Base-by-base conservation (phyloP, 208 protist species). In the Balamuthia mandrillaris region DNA sequence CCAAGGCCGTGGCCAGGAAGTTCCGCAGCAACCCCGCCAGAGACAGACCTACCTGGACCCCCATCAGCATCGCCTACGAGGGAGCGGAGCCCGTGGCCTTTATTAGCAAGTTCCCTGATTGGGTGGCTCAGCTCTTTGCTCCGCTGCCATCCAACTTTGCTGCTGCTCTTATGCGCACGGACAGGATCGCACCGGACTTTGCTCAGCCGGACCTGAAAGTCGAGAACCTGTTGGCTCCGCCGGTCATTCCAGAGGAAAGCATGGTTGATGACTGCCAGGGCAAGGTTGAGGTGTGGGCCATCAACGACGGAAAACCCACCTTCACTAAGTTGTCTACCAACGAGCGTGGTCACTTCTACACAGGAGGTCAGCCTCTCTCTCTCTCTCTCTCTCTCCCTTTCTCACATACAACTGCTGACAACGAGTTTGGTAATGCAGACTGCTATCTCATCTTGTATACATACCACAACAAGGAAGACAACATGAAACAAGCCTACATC, bases 381-480 rank as follows among this genome's bases (percentile, higher is more conserved):
- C 52, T 7, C 52, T 60, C 7, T 7, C n/a, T n/a, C n/a, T n/a
- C n/a, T n/a, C n/a, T n/a, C n/a, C n/a, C n/a, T n/a, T n/a, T n/a
- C n/a, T n/a, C n/a, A n/a, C n/a, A n/a, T n/a, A n/a, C n/a, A n/a
- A n/a, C n/a, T n/a, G n/a, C n/a, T n/a, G n/a, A 35, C 27, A 75
- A 75, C 39, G 35, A 63, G 7, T 60, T 87, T 29, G 63, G 61
- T 27, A 12, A 41, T 4, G 41, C 31, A 29, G 86, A 88, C 42
- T 74, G 45, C 39, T 88, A 88, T 54, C 39, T 85, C 27, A 54
- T 88, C 27, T 14, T 60, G n/a, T 81, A 82, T 61, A 51, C 68
- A 10, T 88, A 72, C 63, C 39, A 63, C 56, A 63, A 63, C 56
- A 24, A 24, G 12, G 24, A 60, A 7, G 12, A 51, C 29, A 35